Evolutionary conservation across 2,329 filamentous ascomycete species (phyloP).

Genomic region (Alternaria metachromatica): DNA sequence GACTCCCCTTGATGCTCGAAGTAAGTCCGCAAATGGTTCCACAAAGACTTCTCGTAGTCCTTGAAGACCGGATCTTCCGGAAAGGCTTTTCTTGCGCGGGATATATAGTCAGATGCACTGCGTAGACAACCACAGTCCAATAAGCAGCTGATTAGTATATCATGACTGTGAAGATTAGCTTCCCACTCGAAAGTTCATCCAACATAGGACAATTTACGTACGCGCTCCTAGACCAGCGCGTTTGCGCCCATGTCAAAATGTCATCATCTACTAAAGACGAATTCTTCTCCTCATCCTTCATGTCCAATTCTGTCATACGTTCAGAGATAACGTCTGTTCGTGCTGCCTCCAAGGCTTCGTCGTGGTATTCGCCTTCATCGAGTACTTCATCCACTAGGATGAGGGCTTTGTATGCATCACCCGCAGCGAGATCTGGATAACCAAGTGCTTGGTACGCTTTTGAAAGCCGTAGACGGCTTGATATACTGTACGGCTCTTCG

Average conservation of each 20-base stretch:
- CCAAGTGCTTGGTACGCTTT: constrained; percentile 74
- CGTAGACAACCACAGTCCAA: constrained; percentile 68
- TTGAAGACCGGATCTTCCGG: constrained; percentile 64
- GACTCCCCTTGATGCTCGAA: constrained; percentile 31
- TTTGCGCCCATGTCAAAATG: constrained; percentile 27
- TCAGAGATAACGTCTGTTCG: constrained; percentile 35
- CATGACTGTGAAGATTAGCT: constrained; percentile 33
- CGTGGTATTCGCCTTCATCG: constrained; percentile 83
- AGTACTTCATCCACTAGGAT: constrained; percentile 81
- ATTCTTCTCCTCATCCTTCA: constrained; percentile 4
- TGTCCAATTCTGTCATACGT: constrained; percentile 10
- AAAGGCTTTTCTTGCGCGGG: constrained; percentile 64
- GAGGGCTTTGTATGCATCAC: constrained; percentile 90
- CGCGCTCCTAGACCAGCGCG: constrained; percentile 35
- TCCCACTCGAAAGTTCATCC: not conserved
- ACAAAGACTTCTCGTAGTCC: constrained; percentile 61
- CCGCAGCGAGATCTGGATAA: constrained; percentile 88
- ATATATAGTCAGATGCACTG: constrained; percentile 70
- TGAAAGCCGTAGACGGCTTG: constrained; percentile 66
- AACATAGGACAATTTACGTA: constrained; percentile 26
- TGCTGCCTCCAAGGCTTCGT: constrained; percentile 66
- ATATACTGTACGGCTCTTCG: constrained; percentile 48
- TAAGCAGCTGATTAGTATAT: constrained; percentile 60
- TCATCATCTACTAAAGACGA: constrained; percentile 14
- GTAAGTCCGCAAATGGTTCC: constrained; percentile 25